Conservation (phyloP, 495 filamentous ascomycete species). For the Xylaria cubensis region DNA sequence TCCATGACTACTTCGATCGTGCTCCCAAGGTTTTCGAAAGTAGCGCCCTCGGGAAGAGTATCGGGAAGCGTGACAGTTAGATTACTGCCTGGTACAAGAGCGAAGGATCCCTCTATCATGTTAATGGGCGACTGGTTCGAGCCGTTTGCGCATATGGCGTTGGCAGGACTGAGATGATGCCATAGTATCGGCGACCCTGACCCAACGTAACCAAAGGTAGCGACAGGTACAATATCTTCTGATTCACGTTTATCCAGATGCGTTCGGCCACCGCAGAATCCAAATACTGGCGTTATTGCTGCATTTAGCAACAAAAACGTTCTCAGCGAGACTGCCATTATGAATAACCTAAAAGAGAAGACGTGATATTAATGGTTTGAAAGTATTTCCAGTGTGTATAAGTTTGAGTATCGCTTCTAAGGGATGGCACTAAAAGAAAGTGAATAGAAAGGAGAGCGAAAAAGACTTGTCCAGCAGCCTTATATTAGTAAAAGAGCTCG, state of each 20-base stretch:
- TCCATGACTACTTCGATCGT: constrained; percentile 62
- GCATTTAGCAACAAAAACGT: constrained; percentile 32
- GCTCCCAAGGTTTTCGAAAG: constrained; percentile 66
- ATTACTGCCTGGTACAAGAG: constrained; percentile 49
- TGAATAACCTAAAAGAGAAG: neutral
- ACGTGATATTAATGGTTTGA: neutral
- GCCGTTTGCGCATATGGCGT: constrained; percentile 59
- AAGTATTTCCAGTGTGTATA: neutral
- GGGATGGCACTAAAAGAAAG: neutral
- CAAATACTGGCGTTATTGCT: constrained; percentile 36
- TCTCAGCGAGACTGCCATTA: constrained; percentile 5
- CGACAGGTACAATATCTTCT: constrained; percentile 36
- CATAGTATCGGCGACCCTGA: constrained; percentile 63
- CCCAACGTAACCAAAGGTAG: constrained; percentile 59
- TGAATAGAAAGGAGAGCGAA: neutral
- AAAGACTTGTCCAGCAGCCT: constrained; percentile 7
- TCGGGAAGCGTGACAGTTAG: constrained; percentile 41
- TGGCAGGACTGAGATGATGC: constrained; percentile 57
- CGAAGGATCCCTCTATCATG: constrained; percentile 50
- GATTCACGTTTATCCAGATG: constrained; percentile 47
- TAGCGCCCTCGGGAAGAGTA: constrained; percentile 44
- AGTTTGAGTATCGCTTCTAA: neutral
- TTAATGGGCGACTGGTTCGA: constrained; percentile 69
- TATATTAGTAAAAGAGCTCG: neutral
- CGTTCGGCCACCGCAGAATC: constrained; percentile 38